A percentile compares a stretch with the other conserved stretches of the same genome.
These are phyloP conservation scores for Corynespora cassiicola DNA, from an alignment of 2,329 filamentous ascomycete genomes.

Conservation along the genomic window DNA sequence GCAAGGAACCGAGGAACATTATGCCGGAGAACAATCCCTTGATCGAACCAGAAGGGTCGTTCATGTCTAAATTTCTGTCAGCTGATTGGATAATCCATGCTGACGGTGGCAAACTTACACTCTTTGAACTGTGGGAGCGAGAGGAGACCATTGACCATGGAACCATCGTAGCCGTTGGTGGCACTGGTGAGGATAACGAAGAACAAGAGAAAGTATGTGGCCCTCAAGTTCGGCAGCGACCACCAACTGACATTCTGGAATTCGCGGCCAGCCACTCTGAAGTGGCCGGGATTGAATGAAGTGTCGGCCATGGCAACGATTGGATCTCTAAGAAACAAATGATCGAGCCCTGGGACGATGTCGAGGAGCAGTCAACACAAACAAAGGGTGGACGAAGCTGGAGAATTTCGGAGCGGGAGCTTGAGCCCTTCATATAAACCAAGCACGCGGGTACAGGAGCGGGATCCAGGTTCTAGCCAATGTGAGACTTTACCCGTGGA, in stretches of 20 bases:
- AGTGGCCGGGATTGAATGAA: constrained; percentile 18
- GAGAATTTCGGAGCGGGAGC: constrained; percentile 4
- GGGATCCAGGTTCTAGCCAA: constrained; percentile 8
- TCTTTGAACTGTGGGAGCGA: constrained; percentile 27
- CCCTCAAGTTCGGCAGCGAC: constrained; percentile 17
- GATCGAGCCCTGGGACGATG: constrained; percentile 2
- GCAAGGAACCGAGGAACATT: constrained; percentile 29
- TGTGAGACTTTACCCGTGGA: constrained; percentile 21
- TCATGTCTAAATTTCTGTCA: constrained; percentile 22
- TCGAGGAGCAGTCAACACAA: constrained; percentile 9
- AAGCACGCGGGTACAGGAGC: constrained; percentile 8
- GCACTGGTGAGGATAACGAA: constrained; percentile 26
- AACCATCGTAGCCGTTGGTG: constrained; percentile 26
- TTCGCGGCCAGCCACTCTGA: constrained; percentile 21
- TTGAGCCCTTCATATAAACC: constrained; percentile 16
- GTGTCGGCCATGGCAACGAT: constrained; percentile 12
- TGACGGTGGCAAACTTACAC: too few species aligned
- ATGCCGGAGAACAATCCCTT: constrained; percentile 36
- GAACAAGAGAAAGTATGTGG: constrained; percentile 23
- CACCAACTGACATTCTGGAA: constrained; percentile 24
- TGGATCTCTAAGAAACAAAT: constrained; percentile 6
- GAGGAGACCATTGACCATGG: constrained; percentile 34
- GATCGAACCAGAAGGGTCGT: constrained; percentile 28
- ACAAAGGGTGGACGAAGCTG: constrained; percentile 16
- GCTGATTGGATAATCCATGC: constrained; percentile 1